Conservation (phyloP, 1,284 basidiomycete genomes). For the Bondarzewia mesenterica region DNA sequence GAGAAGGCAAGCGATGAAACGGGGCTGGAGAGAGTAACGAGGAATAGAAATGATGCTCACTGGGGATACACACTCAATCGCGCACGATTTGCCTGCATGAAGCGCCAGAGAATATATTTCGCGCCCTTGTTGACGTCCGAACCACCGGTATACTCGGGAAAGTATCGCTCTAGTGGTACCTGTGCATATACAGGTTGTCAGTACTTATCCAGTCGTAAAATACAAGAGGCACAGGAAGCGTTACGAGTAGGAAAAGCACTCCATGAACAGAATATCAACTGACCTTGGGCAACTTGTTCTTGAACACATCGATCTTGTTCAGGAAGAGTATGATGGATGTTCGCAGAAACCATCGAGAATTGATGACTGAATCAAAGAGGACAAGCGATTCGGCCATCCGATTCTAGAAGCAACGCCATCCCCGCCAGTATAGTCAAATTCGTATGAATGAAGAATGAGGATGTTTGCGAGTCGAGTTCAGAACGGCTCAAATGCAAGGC, state of each 20-base stretch:
- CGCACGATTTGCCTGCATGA: conserved; percentile 92
- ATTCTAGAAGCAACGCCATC: conserved; percentile 50
- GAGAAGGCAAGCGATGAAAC: background rate
- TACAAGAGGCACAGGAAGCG: background rate
- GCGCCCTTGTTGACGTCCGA: conserved; percentile 96
- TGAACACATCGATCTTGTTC: conserved; percentile 97
- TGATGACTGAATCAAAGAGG: conserved; percentile 94
- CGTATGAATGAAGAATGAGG: background rate
- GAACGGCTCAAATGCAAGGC: background rate
- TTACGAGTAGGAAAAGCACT: background rate
- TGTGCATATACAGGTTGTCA: conserved; percentile 15
- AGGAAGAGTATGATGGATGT: conserved; percentile 91
- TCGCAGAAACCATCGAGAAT: conserved; percentile 94
- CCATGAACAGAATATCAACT: conserved; percentile 1
- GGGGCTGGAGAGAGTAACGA: conserved; percentile 4
- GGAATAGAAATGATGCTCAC: conserved; percentile 60
- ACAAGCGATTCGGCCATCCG: conserved; percentile 93
- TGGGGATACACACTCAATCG: conserved; percentile 88
- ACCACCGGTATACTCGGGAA: conserved; percentile 93
- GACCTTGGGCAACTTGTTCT: conserved; percentile 84
- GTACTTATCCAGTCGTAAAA: background rate
- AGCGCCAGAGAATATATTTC: conserved; percentile 96
- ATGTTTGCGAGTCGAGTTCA: background rate
- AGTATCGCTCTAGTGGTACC: conserved; percentile 84
- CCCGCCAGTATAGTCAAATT: background rate